Percentiles rank a stretch among this genome's conserved stretches.
Conservation (phyloP, 768 basidiomycete species). For the Kwoniella newhampshirensis region DNA sequence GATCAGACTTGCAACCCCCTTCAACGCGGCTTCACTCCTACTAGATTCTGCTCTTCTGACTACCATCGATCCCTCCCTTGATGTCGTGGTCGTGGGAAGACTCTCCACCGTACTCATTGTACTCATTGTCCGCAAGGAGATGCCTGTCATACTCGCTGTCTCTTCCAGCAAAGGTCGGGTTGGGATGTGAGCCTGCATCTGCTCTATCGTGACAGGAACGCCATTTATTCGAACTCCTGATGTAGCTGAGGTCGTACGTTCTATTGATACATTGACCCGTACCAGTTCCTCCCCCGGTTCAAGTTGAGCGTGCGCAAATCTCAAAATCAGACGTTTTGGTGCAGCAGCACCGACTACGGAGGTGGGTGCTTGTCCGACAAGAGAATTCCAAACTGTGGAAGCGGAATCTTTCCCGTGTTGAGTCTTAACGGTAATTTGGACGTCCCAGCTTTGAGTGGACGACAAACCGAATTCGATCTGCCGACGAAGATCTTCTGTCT, state of each 20-base stretch:
- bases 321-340: conserved; percentile 60
- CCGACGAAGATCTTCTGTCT: conserved; percentile 61
- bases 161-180: conserved; percentile 41
- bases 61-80: conserved; percentile 8
- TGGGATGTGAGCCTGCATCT: conserved; percentile 24
- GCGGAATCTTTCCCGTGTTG: conserved; percentile 45
- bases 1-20: conserved; percentile 80
- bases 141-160: conserved; percentile 43
- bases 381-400: conserved; percentile 35
- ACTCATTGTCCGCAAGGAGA: conserved; percentile 48
- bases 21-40: conserved; percentile 65
- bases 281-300: conserved; percentile 69
- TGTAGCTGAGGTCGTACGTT: conserved; percentile 66
- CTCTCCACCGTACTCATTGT: conserved; percentile 37
- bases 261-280: conserved; percentile 75
- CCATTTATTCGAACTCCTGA: conserved; percentile 81
- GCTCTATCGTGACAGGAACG: conserved; percentile 56
- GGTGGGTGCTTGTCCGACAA: conserved; percentile 48
- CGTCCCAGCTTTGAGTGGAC: conserved; percentile 76
- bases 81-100: neutral
- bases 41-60: conserved; percentile 43
- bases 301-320: conserved; percentile 70
- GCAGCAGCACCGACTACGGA: conserved; percentile 54
- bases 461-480: conserved; percentile 80
- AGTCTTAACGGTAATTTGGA: conserved; percentile 62